A percentile compares a stretch with the other conserved stretches of the same genome.
Evolutionary conservation across 805 yeast genomes (phyloP).

Genomic region (Torulaspora indica): DNA sequence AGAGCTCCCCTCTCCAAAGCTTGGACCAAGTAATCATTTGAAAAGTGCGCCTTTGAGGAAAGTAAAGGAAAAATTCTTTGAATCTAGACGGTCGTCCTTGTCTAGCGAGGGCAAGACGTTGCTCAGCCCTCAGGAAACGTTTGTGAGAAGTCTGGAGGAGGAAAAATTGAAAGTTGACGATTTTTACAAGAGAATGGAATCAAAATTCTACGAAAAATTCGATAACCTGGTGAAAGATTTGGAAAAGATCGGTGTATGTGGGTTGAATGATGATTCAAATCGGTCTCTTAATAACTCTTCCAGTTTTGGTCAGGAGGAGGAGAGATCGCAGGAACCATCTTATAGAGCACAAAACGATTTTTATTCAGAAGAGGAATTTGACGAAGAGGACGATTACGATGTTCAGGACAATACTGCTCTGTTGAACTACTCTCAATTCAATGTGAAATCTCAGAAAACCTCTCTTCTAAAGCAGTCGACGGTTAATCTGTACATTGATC

Average conservation of each 20-base stretch:
- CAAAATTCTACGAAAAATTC: constrained; percentile 43
- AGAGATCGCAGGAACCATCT: constrained; percentile 4
- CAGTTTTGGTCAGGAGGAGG: constrained; percentile 6
- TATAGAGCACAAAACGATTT: constrained; percentile 9
- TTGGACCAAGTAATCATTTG: constrained; percentile 10
- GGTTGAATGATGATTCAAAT: neutral
- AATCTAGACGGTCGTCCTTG: constrained; percentile 19
- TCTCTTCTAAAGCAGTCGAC: constrained; percentile 67
- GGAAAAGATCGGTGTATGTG: constrained; percentile 34
- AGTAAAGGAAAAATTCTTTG: constrained; percentile 16
- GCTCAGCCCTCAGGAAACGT: constrained; percentile 40
- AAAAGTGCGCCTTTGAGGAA: constrained; percentile 15
- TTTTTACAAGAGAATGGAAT: constrained; percentile 47
- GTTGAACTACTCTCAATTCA: constrained; percentile 46
- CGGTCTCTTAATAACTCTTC: constrained; percentile 7
- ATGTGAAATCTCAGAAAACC: constrained; percentile 46
- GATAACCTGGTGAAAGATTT: constrained; percentile 47
- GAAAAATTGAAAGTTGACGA: constrained; percentile 51
- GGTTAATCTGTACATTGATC: constrained; percentile 57
- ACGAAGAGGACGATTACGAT: constrained; percentile 39
- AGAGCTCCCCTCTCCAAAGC: constrained; percentile 11
- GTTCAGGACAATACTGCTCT: constrained; percentile 46
- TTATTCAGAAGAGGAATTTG: constrained; percentile 30
- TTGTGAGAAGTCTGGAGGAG: constrained; percentile 43
- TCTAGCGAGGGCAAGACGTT: constrained; percentile 28